Base-by-base conservation (phyloP, 805 yeast species). In the Wickerhamomyces bovis region DNA sequence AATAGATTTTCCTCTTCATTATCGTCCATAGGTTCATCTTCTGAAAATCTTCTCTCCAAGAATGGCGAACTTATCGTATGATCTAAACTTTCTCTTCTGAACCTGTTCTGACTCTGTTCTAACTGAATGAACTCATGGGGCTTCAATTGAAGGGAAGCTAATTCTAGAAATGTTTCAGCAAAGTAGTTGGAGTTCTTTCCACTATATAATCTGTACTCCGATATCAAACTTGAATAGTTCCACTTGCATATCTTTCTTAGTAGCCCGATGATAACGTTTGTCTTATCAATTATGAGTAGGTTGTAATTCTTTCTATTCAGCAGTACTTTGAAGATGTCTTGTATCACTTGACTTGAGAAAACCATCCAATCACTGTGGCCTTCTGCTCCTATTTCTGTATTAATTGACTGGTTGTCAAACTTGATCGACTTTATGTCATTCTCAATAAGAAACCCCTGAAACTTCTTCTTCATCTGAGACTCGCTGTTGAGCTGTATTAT, bases 221-320 rank as follows among this genome's bases (percentile, higher is more conserved):
- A 84, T 20, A 89, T 76, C 6, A 92, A 80, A 18, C 95, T 83
- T 21, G 90, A 80, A 60, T 85, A 84, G 55, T 81, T 83, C 98
- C 97, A 92, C 65, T 85, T 85, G 64, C 88, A 94, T 36, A 90
- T 71, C 61, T 84, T 82, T 44, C 99, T 71, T 30, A 94, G 66
- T 2, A 90, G 71, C 0, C 97, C 97, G 11, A 89, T 78, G 18
- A 90, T 73, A 12, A 94, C 79, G 48, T 85, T 83, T 7, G 90
- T 82, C 35, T 85, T 77, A 60, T 94, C 98, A 20, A 94, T 80
- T 13, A 92, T 63, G 40, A 92, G 68, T 6, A 86, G 62, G 44
- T 89, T 89, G 57, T 84, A 81, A 53, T 83, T 70, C 22, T 75
- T 68, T 28, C 59, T 65, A 60, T 92, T 81, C 38, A 92, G 67